A percentile compares a stretch with the other conserved stretches of the same genome.
Conservation (phyloP, 495 filamentous ascomycete species). For the Aspergillus baeticus region DNA sequence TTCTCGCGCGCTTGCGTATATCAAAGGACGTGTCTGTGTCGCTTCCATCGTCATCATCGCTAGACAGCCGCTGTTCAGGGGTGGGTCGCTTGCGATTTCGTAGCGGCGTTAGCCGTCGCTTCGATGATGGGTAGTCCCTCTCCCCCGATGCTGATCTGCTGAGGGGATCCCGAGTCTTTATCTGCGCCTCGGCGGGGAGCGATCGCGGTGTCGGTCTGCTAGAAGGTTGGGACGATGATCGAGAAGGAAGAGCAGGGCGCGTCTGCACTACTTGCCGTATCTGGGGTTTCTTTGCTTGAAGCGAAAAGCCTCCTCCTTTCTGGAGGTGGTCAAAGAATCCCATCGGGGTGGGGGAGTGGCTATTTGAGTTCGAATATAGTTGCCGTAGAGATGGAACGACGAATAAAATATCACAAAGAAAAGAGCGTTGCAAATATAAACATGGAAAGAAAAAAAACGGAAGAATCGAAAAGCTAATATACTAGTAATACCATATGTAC, state of each 20-base stretch:
- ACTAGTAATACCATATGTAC: constrained; percentile 10
- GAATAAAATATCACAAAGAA: constrained; percentile 14
- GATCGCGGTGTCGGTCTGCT: constrained; percentile 19
- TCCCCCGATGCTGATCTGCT: constrained; percentile 37
- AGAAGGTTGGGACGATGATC: constrained; percentile 28
- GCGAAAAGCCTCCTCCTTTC: constrained; percentile 49
- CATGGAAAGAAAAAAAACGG: not conserved
- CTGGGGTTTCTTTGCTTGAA: constrained; percentile 50
- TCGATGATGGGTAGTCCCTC: constrained; percentile 30
- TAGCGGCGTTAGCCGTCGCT: constrained; percentile 35
- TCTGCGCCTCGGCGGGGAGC: constrained; percentile 22
- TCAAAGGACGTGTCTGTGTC: constrained; percentile 48
- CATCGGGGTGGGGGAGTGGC: constrained; percentile 31
- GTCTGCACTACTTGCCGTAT: constrained; percentile 49
- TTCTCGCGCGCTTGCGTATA: constrained; percentile 46
- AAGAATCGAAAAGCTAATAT: constrained; percentile 1
- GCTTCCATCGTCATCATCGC: constrained; percentile 50
- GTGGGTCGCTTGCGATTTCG: constrained; percentile 46
- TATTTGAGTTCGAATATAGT: not conserved
- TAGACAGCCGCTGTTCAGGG: constrained; percentile 46
- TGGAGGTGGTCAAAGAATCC: constrained; percentile 58
- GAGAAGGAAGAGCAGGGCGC: constrained; percentile 33
- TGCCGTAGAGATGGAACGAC: not conserved
- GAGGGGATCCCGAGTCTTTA: constrained; percentile 28
- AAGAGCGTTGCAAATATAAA: constrained; percentile 6